Conservation (phyloP, 345 rosid genomes). For the Gossypium raimondii region DNA sequence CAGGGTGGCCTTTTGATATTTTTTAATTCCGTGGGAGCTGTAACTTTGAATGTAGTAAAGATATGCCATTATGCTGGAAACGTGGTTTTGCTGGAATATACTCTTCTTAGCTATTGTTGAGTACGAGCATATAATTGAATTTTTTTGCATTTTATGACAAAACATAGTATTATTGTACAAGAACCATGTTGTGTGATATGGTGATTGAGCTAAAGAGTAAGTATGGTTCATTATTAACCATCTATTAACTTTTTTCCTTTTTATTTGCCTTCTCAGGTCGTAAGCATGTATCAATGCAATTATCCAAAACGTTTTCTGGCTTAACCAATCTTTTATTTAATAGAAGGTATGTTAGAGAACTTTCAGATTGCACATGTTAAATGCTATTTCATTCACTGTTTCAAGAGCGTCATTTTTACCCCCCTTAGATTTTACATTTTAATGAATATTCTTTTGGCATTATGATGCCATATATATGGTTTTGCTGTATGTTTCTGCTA, state of each 20-base stretch:
- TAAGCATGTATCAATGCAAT: slow-evolving; percentile 58
- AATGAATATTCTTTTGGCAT: background rate
- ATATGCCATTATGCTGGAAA: background rate
- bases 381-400: background rate
- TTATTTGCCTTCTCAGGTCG: slow-evolving; percentile 37
- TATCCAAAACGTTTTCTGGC: slow-evolving; percentile 55
- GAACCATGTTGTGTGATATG: background rate
- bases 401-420: background rate
- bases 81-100: background rate
- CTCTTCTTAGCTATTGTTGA: background rate
- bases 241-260: background rate
- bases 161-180: background rate
- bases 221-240: background rate
- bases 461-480: background rate
- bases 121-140: background rate
- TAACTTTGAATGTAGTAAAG: background rate
- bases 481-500: background rate
- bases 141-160: background rate
- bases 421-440: background rate
- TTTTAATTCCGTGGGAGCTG: background rate
- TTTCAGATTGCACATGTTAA: background rate
- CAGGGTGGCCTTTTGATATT: background rate
- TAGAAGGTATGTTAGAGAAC: slow-evolving; percentile 46
- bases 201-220: background rate
- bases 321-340: slow-evolving; percentile 63